phyloP scores from a whole-genome alignment of 2,329 filamentous ascomycete species.

The Dactylellina sp. region DNA sequence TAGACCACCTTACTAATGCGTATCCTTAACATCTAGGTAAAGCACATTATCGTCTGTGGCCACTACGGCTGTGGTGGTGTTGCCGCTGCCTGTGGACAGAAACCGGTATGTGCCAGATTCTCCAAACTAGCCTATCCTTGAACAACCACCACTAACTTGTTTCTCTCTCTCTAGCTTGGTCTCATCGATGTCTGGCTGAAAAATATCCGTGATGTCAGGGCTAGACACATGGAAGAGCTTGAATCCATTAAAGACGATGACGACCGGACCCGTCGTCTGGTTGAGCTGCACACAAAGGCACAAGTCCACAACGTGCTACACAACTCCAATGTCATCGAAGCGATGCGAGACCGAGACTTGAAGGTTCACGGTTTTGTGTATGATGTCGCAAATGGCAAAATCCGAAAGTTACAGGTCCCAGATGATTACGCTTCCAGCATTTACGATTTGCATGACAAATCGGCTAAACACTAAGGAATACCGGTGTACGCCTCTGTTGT shows the following conservation, averaged over 20 bases:
- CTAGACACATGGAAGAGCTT: slow-evolving; percentile 74
- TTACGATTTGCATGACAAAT: slow-evolving; percentile 26
- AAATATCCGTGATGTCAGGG: slow-evolving; percentile 66
- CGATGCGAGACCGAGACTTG: slow-evolving; percentile 76
- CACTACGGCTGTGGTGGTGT: slow-evolving; percentile 78
- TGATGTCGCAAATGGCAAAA: slow-evolving; percentile 69
- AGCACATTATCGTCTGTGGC: slow-evolving; percentile 77
- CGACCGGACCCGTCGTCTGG: slow-evolving; percentile 72
- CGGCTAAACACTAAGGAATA: background rate
- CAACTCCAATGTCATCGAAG: slow-evolving; percentile 77
- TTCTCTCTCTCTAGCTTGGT: slow-evolving; percentile 64
- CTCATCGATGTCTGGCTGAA: slow-evolving; percentile 73
- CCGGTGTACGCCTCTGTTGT: no score
- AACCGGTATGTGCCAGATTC: slow-evolving; percentile 55
- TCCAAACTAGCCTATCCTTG: background rate
- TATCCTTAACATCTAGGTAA: slow-evolving; percentile 65
- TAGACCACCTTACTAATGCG: no score
- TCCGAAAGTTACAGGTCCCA: slow-evolving; percentile 65
- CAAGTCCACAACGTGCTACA: slow-evolving; percentile 76
- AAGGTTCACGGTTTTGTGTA: slow-evolving; percentile 83
- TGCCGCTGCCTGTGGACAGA: slow-evolving; percentile 69
- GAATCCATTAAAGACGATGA: slow-evolving; percentile 72
- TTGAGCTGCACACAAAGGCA: slow-evolving; percentile 80
- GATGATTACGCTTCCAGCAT: slow-evolving; percentile 48
- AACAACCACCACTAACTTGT: slow-evolving; percentile 4